phyloP scores from a whole-genome alignment of 1,284 basidiomycete genomes.

The Apiotrichum laibachii region DNA sequence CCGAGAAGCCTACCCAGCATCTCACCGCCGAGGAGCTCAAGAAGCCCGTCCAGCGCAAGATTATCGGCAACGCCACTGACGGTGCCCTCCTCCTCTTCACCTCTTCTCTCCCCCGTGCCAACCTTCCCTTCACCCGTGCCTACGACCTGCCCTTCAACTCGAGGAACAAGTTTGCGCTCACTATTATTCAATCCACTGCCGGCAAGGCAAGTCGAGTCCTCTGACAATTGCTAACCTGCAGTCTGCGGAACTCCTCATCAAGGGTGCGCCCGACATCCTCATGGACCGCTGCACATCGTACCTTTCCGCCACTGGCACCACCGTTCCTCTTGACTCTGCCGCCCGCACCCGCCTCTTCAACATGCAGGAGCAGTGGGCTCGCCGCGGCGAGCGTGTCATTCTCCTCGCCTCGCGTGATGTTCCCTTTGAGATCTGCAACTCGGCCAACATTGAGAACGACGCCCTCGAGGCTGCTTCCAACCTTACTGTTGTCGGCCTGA shows the following conservation, averaged over 20 bases:
- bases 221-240: not conserved
- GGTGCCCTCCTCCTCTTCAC: conserved; percentile 62
- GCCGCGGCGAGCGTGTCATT: conserved; percentile 62
- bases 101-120: conserved; percentile 44
- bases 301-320: conserved; percentile 47
- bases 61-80: conserved; percentile 65
- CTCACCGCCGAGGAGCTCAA: not conserved
- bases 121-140: conserved; percentile 45
- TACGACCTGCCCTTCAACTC: conserved; percentile 61
- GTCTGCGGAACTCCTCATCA: conserved; percentile 53
- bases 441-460: conserved; percentile 48
- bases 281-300: conserved; percentile 55
- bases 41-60: conserved; percentile 35
- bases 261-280: conserved; percentile 63
- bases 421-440: conserved; percentile 28
- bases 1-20: not conserved
- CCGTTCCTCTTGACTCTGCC: conserved; percentile 45
- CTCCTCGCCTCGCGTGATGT: conserved; percentile 48
- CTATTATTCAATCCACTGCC: conserved; percentile 1
- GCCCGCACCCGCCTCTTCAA: conserved; percentile 40
- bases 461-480: conserved; percentile 38
- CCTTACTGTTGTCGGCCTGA: conserved; percentile 61
- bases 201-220: conserved; percentile 1
- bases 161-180: conserved; percentile 58
- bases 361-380: conserved; percentile 58